Conservation (phyloP, 148 eudicot species). For the Rhododendron griersonianum region DNA sequence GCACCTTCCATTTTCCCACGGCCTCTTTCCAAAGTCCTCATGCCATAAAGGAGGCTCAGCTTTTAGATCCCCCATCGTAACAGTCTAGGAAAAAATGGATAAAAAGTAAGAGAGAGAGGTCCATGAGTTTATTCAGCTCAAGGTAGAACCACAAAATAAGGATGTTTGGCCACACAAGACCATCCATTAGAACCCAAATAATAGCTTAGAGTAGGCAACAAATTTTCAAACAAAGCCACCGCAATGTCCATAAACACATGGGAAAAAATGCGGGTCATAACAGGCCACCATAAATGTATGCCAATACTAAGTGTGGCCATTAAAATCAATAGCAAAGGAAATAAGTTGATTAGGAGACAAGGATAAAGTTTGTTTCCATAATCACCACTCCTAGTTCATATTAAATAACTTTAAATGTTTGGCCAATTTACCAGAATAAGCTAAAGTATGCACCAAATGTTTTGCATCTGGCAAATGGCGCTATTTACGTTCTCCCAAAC, state of each 20-base stretch:
- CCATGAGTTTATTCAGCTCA: not conserved
- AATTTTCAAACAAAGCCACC: not conserved
- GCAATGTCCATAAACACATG: not conserved
- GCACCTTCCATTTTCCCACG: conserved; percentile 60
- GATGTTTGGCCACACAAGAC: not conserved
- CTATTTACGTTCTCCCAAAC: not conserved
- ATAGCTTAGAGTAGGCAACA: not conserved
- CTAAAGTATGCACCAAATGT: not conserved
- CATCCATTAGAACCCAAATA: not conserved
- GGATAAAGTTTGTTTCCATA: not conserved
- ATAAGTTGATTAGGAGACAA: not conserved
- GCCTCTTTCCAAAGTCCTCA: conserved; percentile 59
- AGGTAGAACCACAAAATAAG: not conserved
- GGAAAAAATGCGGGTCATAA: not conserved
- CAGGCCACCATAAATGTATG: not conserved
- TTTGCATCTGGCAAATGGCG: not conserved
- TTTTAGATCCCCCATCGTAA: conserved; percentile 55
- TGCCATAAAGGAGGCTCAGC: conserved; percentile 80
- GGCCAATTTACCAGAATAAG: not conserved
- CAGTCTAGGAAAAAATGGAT: conserved; percentile 38
- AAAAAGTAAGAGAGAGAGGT: not conserved
- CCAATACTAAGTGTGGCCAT: not conserved
- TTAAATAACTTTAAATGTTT: not conserved
- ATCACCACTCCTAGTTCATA: not conserved
- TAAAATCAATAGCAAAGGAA: not conserved